Conservation (phyloP, 2,329 filamentous ascomycete species). For the Penicillium sp. region DNA sequence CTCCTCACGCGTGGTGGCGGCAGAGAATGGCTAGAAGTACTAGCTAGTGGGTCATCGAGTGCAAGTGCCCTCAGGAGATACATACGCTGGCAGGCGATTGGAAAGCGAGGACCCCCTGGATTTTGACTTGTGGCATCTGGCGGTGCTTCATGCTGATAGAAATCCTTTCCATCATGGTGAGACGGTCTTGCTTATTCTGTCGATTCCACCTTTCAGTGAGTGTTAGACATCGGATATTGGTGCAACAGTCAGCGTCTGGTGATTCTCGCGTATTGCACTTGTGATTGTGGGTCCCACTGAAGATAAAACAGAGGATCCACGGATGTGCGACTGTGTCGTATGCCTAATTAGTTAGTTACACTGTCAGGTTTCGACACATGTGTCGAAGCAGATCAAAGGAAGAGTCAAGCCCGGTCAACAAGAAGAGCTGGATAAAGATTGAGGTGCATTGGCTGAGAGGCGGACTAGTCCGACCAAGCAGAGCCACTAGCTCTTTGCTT, state of each 20-base stretch:
- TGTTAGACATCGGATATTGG: not conserved
- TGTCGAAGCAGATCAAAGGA: not conserved
- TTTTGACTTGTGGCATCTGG: not conserved
- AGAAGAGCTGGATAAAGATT: not conserved
- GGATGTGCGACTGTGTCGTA: not conserved
- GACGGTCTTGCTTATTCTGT: not conserved
- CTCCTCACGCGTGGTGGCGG: slow-evolving; percentile 4
- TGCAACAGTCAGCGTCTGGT: slow-evolving; percentile 1
- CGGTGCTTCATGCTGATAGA: not conserved
- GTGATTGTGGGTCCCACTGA: slow-evolving; percentile 1
- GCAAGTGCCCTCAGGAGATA: slow-evolving; percentile 19
- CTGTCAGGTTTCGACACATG: not conserved
- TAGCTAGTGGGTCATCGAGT: slow-evolving; percentile 27
- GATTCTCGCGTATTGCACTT: not conserved
- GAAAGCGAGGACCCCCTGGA: not conserved
- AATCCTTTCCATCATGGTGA: not conserved
- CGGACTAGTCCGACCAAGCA: not conserved
- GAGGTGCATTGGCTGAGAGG: not conserved
- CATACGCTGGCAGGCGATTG: slow-evolving; percentile 1
- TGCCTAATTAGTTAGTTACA: not conserved
- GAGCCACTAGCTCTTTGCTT: not conserved
- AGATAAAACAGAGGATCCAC: slow-evolving; percentile 3
- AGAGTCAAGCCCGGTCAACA: not conserved
- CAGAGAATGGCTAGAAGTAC: slow-evolving; percentile 28
- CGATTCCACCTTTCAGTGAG: too few relatives aligned